phyloP scores from a whole-genome alignment of 164 flowering plant species.

The Annona cherimola region DNA sequence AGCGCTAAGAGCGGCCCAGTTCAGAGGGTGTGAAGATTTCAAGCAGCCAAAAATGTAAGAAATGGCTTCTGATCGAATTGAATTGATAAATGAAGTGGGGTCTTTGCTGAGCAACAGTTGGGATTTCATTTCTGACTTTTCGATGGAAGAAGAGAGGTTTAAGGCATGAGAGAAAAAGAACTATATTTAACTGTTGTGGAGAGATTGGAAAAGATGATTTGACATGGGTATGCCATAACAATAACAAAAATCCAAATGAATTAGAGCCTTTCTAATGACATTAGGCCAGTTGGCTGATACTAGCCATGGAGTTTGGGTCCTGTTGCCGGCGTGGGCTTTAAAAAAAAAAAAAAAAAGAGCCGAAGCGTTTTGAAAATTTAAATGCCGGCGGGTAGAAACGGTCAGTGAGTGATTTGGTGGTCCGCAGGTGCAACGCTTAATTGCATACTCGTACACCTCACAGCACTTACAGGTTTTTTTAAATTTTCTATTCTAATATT shows the following conservation, averaged over 20 bases:
- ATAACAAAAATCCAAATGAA: conserved; percentile 17
- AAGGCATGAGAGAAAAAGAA: not conserved
- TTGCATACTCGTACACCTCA: no score
- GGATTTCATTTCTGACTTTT: not conserved
- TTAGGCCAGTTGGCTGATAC: conserved; percentile 23
- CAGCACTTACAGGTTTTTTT: no score
- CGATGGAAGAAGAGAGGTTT: not conserved
- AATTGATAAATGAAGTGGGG: not conserved
- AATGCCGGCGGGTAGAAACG: conserved; percentile 17
- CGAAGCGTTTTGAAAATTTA: conserved; percentile 1
- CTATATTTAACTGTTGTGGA: no score
- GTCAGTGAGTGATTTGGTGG: not conserved
- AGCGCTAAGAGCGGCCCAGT: not conserved
- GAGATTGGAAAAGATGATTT: not conserved
- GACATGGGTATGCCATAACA: conserved; percentile 11
- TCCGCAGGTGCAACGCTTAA: not conserved
- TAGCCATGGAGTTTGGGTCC: conserved; percentile 5
- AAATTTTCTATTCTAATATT: no score
- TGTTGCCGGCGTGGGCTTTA: conserved; percentile 7
- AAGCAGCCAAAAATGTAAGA: not conserved
- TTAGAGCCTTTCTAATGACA: not conserved
- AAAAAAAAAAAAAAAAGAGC: not conserved
- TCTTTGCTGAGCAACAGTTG: not conserved
- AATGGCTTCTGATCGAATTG: not conserved
- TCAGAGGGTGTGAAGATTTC: not conserved